Base-by-base conservation (phyloP, 148 eudicot species). In the Nyssa sinensis region DNA sequence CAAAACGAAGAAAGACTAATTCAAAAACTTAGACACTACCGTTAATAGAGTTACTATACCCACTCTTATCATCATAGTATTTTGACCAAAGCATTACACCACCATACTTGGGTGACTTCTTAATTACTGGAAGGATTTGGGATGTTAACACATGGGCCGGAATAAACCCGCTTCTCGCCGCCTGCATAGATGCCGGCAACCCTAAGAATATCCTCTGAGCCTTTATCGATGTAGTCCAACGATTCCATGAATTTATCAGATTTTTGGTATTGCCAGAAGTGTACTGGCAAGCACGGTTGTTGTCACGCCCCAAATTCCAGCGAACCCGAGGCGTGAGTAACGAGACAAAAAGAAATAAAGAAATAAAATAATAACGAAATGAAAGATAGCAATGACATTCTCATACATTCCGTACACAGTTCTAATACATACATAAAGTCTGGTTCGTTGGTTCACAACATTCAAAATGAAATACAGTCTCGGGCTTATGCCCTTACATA, bases 51-150 rank as follows among this genome's bases (percentile, higher is more conserved):
- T 53, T 29, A 66, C 81, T 74, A 51, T 81, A 81, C 6, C 69
- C 77, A 44, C 51, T 44, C 51, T 44, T 14, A 4, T 71, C 51
- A 24, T 81, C 84, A 55, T 23, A 74, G 55, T 68, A 81, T 61
- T 77, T 77, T 69, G 51, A 74, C 84, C 84, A 81, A 61, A 81
- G 77, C 81, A 81, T 74, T 3, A 81, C 78, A 14, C 84, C 84
- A 8, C 81, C 84, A 70, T 69, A 77, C 72, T 74, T 77, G 9
- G 78, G 49, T 0, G 81, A 81, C 31, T 14, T n/a, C 67, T 75
- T 81, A 34, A 81, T 77, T 0, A 27, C 41, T 16, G 81, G 84
- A 19, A 81, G 66, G 4, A 81, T 77, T 24, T 81, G 69, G 4
- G 78, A 55, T 32, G 17, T 81, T 10, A 81, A 64, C 31, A 35